phyloP scores from a whole-genome alignment of 1,284 basidiomycete species.

The Sphaerobolus stellatus region DNA sequence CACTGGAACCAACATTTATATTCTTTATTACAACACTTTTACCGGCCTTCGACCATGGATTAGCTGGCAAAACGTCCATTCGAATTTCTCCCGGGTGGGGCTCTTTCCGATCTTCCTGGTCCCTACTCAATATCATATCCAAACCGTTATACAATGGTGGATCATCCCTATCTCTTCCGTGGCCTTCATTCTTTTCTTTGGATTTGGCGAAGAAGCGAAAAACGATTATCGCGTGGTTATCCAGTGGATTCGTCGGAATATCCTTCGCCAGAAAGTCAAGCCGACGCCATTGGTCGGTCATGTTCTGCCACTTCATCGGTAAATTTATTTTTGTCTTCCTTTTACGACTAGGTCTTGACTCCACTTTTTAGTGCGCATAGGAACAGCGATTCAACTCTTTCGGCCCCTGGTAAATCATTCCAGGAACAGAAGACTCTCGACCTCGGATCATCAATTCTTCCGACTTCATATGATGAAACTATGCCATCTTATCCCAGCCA shows the following conservation, averaged over 20 bases:
- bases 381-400: too few species aligned
- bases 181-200: constrained; percentile 30
- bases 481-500: too few species aligned
- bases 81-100: constrained; percentile 33
- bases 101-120: constrained; percentile 19
- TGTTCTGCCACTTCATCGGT: too few species aligned
- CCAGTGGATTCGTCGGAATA: neutral
- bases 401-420: too few species aligned
- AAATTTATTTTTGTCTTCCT: too few species aligned
- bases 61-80: constrained; percentile 31
- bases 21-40: constrained; percentile 19
- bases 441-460: too few species aligned
- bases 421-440: too few species aligned
- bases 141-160: constrained; percentile 19
- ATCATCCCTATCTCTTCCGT: constrained; percentile 19
- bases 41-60: constrained; percentile 27
- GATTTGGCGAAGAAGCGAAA: constrained; percentile 24
- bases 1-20: constrained; percentile 17
- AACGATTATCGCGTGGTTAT: constrained; percentile 23
- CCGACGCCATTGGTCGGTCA: too few species aligned
- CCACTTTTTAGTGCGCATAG: too few species aligned
- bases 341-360: too few species aligned
- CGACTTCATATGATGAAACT: too few species aligned
- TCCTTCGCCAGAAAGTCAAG: neutral
- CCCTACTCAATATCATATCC: neutral